Conservation (phyloP, 768 basidiomycete genomes). For the Holtermanniella nyarrowii region DNA sequence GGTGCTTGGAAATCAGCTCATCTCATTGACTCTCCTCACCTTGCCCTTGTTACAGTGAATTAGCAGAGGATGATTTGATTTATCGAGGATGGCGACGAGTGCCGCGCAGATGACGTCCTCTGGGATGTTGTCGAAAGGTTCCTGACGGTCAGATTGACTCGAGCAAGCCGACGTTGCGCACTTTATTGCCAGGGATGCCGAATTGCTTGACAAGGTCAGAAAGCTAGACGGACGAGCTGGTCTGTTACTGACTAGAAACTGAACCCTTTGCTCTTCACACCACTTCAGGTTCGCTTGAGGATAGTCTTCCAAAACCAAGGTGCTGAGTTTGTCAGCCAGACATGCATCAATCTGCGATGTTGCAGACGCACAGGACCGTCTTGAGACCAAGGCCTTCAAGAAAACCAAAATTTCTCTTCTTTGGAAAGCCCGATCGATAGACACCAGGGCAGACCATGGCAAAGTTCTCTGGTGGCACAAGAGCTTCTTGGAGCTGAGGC, state of each 20-base stretch:
- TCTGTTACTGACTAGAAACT: slow-evolving; percentile 30
- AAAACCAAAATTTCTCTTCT: slow-evolving; percentile 40
- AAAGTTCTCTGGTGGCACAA: slow-evolving; percentile 42
- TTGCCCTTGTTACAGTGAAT: slow-evolving; percentile 46
- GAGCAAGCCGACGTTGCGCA: slow-evolving; percentile 1
- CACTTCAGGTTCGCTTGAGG: slow-evolving; percentile 41
- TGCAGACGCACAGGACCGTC: slow-evolving; percentile 42
- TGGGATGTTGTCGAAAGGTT: slow-evolving; percentile 38
- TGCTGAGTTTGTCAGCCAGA: slow-evolving; percentile 9
- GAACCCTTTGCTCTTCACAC: slow-evolving; percentile 39
- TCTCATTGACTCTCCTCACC: slow-evolving; percentile 19
- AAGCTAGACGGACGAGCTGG: not conserved
- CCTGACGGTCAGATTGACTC: slow-evolving; percentile 4
- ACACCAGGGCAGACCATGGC: slow-evolving; percentile 35
- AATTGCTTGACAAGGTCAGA: slow-evolving; percentile 31
- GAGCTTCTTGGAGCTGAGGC: slow-evolving; percentile 23
- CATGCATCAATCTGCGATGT: too few relatives aligned
- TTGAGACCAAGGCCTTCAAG: slow-evolving; percentile 39
- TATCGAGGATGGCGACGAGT: slow-evolving; percentile 40
- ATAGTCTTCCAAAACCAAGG: slow-evolving; percentile 42
- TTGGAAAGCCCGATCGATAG: slow-evolving; percentile 41
- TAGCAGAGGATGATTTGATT: slow-evolving; percentile 41
- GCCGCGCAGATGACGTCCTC: slow-evolving; percentile 42
- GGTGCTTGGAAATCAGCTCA: slow-evolving; percentile 27
- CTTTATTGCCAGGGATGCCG: slow-evolving; percentile 43